phyloP scores from a whole-genome alignment of 2,329 filamentous ascomycete species.

The Cladosporium oxysporum region DNA sequence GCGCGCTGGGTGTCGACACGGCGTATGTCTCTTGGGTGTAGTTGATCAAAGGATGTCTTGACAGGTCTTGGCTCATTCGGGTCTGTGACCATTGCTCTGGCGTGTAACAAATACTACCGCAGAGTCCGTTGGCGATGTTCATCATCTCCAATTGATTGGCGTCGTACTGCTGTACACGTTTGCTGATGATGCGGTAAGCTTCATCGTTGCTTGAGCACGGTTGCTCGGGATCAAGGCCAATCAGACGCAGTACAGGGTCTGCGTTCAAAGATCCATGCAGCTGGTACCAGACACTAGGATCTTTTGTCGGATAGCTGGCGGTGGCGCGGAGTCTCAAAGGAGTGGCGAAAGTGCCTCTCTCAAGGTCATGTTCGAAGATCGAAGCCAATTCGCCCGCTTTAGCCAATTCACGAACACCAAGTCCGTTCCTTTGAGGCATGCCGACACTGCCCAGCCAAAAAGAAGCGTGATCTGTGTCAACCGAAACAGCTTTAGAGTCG shows the following conservation, averaged over 20 bases:
- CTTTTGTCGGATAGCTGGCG: slow-evolving; percentile 51
- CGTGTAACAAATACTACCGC: slow-evolving; percentile 49
- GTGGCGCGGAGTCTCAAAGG: slow-evolving; percentile 46
- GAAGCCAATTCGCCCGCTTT: slow-evolving; percentile 35
- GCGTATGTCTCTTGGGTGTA: slow-evolving; percentile 29
- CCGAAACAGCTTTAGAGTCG: slow-evolving; percentile 35
- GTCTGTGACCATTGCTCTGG: slow-evolving; percentile 48
- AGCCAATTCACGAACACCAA: slow-evolving; percentile 35
- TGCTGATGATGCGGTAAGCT: slow-evolving; percentile 38
- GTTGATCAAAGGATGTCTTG: slow-evolving; percentile 44
- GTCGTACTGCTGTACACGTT: slow-evolving; percentile 38
- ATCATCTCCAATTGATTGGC: slow-evolving; percentile 47
- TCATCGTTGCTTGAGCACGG: slow-evolving; percentile 34
- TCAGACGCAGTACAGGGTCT: slow-evolving; percentile 45
- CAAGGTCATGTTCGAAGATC: slow-evolving; percentile 41
- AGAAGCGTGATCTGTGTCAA: slow-evolving; percentile 52
- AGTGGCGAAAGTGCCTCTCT: slow-evolving; percentile 42
- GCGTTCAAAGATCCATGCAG: slow-evolving; percentile 55
- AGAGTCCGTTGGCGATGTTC: slow-evolving; percentile 45
- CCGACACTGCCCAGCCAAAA: slow-evolving; percentile 45
- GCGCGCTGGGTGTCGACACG: slow-evolving; percentile 32
- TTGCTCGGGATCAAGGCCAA: slow-evolving; percentile 45
- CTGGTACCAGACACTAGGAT: slow-evolving; percentile 51
- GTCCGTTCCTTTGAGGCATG: slow-evolving; percentile 43
- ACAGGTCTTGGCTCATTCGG: slow-evolving; percentile 47